Base-by-base conservation (phyloP, 139 green algal genomes). In the Micromonas pusilla region DNA sequence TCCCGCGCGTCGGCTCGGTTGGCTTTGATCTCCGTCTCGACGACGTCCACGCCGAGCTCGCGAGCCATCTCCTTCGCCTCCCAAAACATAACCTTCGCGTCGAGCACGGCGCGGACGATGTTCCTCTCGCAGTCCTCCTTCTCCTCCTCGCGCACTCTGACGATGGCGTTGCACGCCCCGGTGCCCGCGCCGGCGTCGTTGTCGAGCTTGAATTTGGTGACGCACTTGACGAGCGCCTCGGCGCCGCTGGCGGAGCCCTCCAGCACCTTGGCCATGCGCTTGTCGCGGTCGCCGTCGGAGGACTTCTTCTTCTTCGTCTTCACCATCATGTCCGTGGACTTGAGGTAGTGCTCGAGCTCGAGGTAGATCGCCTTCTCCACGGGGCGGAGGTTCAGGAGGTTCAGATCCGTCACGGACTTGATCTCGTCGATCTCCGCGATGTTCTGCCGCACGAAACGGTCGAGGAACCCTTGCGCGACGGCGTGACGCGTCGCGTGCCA, bases 401-500 rank as follows among this genome's bases (percentile, higher is more conserved):
- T 31, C 20, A 45, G 19, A 3, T 68, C 21, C 9, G 76, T 33
- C 52, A 52, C 70, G 28, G 25, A 67, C 45, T 57, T 68, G 66
- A 81, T 81, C 65, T 81, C 76, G 62, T 81, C 76, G 38, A 81
- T 81, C 62, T 81, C 76, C 4, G 76, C 76, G 45, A 81, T 67
- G 66, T 81, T 81, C 52, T 81, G 76, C 20, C 76, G 33, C 36
- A 81, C 52, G 66, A 81, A 81, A 13, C 63, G 33, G 66, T 81
- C 62, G 34, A 81, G 34, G 52, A 81, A 81, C 32, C 13, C 45
- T 57, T 81, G 76, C 6, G 76, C 76, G 25, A 81, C 45, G 2
- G 23, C 19, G 38, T 57, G 70, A 0, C 76, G 65, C 13, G 37
- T 52, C 9, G 32, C 21, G 37, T 81, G 76, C 76, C 76, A 81